Base-by-base conservation (phyloP, 2,329 filamentous ascomycete species). In the Thyridium curvatum region DNA sequence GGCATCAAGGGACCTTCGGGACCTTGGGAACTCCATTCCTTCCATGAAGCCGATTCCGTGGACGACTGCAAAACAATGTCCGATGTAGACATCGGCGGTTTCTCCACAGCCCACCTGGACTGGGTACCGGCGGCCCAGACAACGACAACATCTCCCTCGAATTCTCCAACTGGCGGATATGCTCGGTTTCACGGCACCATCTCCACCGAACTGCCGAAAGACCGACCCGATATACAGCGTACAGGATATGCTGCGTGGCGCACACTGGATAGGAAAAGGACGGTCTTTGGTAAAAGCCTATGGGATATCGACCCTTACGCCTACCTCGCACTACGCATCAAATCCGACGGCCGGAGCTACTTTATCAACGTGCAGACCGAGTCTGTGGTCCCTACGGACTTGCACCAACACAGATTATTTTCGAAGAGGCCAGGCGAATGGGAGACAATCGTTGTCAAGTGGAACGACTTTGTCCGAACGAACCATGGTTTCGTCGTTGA, bases 291-390 rank as follows among this genome's bases (percentile, higher is more conserved):
- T 31, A 83, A 82, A 40, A 71, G 85, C 28, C 67, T 88, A 16
- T 96, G 88, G 87, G 84, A 97, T 56, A 83, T 96, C 38, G 90
- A 95, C 53, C 82, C 86, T 3, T 97, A 94, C 64, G 68, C 75
- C 12, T 96, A 89, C 62, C 80, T 98, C 9, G 91, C 88, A 0
- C 64, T 98, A 54, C 83, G 90, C 12, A 74, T 98, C 51, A 93
- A 89, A 60, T 91, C 86, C 3, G 93, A 97, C 56, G 90, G 89
- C 13, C 74, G 93, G 42, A 84, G 86, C 52, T 98, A 97, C 67
- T 87, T 95, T 41, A 79, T 98, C 53, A 98, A 98, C 61, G 69
- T 98, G 13, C 93, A 97, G 68, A 95, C 90, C 3, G 91, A 98
- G 56, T 86, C 86, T 2, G 82, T 98, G 40, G 86, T 95, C 35